phyloP scores from a whole-genome alignment of 169 alveolate genomes.

The Miamiensis avidus region DNA sequence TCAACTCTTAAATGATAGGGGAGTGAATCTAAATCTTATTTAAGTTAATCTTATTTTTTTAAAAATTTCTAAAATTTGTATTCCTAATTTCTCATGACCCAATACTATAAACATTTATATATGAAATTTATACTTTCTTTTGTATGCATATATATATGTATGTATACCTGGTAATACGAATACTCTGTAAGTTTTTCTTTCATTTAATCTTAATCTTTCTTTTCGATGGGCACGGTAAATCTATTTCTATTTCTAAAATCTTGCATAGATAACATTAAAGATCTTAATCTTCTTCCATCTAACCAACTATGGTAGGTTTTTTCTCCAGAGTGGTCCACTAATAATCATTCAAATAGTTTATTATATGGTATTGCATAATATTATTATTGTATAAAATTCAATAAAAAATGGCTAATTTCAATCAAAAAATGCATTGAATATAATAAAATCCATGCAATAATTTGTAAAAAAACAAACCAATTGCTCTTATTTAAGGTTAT shows the following conservation, averaged over 20 bases:
- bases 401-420: too few species aligned
- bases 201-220: neutral
- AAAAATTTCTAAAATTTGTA: too few species aligned
- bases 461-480: too few species aligned
- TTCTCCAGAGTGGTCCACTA: neutral
- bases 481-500: too few species aligned
- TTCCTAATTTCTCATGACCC: neutral
- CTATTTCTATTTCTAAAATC: neutral
- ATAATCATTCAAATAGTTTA: too few species aligned
- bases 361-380: too few species aligned
- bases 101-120: neutral
- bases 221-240: neutral
- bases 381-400: too few species aligned
- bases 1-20: neutral
- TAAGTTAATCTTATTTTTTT: too few species aligned
- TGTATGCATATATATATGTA: neutral
- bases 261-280: neutral
- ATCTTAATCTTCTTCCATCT: neutral
- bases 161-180: neutral
- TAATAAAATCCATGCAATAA: too few species aligned
- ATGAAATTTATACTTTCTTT: too few species aligned
- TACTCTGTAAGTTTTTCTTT: neutral
- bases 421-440: too few species aligned
- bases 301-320: neutral
- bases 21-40: neutral